A percentile compares a stretch with the other conserved stretches of the same genome.
Conservation (phyloP, 345 rosid genomes). For the Rhodomyrtus tomentosa region DNA sequence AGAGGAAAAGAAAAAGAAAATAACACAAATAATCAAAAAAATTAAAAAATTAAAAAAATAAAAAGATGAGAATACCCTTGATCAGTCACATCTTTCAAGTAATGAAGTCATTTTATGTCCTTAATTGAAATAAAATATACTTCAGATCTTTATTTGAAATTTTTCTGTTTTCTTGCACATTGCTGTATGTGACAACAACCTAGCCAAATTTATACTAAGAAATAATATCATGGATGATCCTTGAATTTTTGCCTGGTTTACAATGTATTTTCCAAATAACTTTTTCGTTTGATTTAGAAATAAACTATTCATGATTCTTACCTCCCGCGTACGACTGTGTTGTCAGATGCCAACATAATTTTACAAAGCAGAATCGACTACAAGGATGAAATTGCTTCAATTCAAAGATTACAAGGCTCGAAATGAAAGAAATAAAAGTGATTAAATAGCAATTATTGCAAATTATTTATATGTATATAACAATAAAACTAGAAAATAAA, state of each 20-base stretch:
- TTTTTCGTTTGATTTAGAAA: neutral
- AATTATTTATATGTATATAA: no score
- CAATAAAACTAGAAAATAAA: no score
- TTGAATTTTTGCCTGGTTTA: fast-evolving
- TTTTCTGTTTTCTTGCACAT: neutral
- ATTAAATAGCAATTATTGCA: neutral
- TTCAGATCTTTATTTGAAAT: no score
- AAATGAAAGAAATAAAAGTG: neutral
- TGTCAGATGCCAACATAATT: neutral
- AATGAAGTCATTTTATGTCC: no score
- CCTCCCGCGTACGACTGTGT: no score
- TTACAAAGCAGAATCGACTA: neutral
- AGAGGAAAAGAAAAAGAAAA: no score
- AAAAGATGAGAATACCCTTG: no score
- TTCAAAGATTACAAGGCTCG: neutral
- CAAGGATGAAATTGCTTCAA: neutral
- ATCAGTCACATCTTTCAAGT: no score
- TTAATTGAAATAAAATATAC: no score
- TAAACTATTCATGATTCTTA: neutral
- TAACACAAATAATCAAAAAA: no score
- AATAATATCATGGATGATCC: fast-evolving
- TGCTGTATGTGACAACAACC: fast-evolving
- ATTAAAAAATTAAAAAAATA: no score
- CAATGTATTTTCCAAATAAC: fast-evolving
- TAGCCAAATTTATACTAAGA: neutral